Evolutionary conservation across 2,329 filamentous ascomycete species (phyloP).

Genomic region (Hypoxylon sp.): DNA sequence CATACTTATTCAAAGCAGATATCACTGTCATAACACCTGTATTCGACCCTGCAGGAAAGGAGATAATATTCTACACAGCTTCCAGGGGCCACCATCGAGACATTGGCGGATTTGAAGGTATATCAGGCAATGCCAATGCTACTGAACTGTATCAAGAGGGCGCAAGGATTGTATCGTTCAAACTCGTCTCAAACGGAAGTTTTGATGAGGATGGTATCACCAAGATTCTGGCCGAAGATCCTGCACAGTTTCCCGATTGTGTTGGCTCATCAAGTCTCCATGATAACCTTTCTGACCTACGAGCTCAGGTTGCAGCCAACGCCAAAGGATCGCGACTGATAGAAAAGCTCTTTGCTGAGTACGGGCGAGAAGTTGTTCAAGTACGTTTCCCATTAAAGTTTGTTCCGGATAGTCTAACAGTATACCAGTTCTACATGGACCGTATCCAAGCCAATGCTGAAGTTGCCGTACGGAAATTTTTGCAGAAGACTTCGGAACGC

Average conservation of each 20-base stretch:
- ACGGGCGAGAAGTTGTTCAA: conserved; percentile 45
- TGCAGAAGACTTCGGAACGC: conserved; percentile 52
- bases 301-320: conserved; percentile 54
- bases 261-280: conserved; percentile 48
- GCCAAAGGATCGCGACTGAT: conserved; percentile 49
- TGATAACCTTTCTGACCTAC: conserved; percentile 55
- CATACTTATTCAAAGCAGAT: conserved; percentile 6
- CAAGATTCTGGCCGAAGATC: conserved; percentile 44
- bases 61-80: conserved; percentile 32
- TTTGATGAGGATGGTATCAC: conserved; percentile 47
- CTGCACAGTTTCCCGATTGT: conserved; percentile 47
- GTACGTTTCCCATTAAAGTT: too few species aligned
- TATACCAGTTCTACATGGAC: conserved; percentile 47
- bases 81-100: conserved; percentile 31
- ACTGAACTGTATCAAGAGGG: conserved; percentile 54
- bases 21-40: conserved; percentile 33
- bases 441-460: conserved; percentile 54
- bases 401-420: conserved; percentile 3
- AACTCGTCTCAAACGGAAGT: conserved; percentile 48
- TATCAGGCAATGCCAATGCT: conserved; percentile 25
- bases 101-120: conserved; percentile 25
- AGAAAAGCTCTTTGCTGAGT: conserved; percentile 46
- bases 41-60: conserved; percentile 19
- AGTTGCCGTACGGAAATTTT: conserved; percentile 44
- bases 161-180: conserved; percentile 49